phyloP scores from a whole-genome alignment of 345 rosid species.

The Brassica carinata region DNA sequence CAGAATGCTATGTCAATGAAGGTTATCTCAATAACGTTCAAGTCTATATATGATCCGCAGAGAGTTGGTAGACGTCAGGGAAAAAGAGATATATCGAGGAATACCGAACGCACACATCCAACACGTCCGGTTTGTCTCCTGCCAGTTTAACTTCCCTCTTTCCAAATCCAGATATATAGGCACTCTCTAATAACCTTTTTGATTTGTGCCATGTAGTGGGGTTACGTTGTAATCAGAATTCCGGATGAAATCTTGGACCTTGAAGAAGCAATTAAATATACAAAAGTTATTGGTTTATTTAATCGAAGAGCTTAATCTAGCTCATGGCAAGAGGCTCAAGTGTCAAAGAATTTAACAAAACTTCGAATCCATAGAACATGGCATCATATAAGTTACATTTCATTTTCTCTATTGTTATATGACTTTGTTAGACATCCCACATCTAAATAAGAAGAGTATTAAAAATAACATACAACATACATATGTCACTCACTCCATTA shows the following conservation, averaged over 20 bases:
- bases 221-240: conserved; percentile 85
- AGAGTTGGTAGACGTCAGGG: conserved; percentile 54
- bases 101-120: conserved; percentile 67
- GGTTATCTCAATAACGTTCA: background rate
- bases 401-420: background rate
- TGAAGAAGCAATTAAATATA: conserved; percentile 62
- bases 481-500: background rate
- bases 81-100: conserved; percentile 59
- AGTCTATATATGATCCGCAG: background rate
- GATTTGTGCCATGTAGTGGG: conserved; percentile 60
- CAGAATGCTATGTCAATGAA: too few relatives aligned
- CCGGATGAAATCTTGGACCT: conserved; percentile 93
- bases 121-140: conserved; percentile 63
- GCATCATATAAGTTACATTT: background rate
- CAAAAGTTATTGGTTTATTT: conserved; percentile 82
- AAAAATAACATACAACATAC: background rate
- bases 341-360: background rate
- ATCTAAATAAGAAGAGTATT: background rate
- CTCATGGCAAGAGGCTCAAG: conserved; percentile 18
- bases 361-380: background rate
- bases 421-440: background rate
- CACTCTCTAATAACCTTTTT: background rate
- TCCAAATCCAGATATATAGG: background rate
- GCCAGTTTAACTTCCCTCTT: background rate
- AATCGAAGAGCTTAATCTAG: conserved; percentile 46